Base-by-base conservation (phyloP, 768 basidiomycete species). In the Sarcomyxa edulis region DNA sequence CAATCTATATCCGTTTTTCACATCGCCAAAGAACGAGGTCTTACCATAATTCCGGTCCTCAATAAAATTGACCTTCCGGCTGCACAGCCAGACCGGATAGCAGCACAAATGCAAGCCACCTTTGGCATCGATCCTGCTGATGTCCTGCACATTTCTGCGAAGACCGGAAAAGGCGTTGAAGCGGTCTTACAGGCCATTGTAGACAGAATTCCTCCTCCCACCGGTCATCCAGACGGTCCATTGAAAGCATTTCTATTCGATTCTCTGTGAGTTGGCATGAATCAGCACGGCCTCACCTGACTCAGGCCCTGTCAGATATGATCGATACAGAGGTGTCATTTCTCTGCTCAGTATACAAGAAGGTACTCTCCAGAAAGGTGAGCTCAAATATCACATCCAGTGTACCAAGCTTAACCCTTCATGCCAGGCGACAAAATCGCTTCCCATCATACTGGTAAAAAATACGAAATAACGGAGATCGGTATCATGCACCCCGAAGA, bases 61-160 rank as follows among this genome's bases (percentile, higher is more conserved):
- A 98, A 96, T 68, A 98, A 96, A 74, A 90, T 97, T 56, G 95
- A 98, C 58, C 72, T 98, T 30, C 88, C 93, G 18, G 86, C 89
- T 22, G 84, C 93, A 8, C 81, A 89, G 39, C 88, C 90, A 0
- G 80, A 84, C 40, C 72, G 79, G 39, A 83, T 95, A 21, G 76
- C 82, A 12, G 72, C 73, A 18, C 91, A 96, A 52, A 84, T 97
- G 55, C 71, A 83, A 48, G 66, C 84, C 7, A 86, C 84, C 2
- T 85, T 98, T 40, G 90, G 86, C 24, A 77, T 91, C 25, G 71
- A 88, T 44, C 81, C 81, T 2, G 63, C 64, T 5, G 79, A 87
- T 30, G 76, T 93, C 40, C 62, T 99, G 25, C 69, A 65, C 16
- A 86, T 98, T 45, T 92, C 88, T 39, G 96, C 96, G 9, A 99